These are phyloP conservation scores for Euphorbia peplus DNA, from an alignment of 345 rosid genomes.

Conservation along the genomic window DNA sequence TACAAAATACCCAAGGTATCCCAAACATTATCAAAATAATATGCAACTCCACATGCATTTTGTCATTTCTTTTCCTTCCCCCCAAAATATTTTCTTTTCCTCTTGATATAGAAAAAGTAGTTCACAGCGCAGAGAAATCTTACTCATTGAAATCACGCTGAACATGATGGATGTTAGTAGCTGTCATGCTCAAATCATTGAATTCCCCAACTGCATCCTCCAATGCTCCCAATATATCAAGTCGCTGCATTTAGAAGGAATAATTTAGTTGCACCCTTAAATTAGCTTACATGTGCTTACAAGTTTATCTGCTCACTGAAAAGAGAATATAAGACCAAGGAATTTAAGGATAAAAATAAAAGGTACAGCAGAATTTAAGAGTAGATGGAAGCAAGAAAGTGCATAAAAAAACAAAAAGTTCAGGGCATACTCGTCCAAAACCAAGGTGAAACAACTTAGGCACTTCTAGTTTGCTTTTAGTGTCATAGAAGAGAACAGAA, in stretches of 20 bases:
- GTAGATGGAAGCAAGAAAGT: conserved; percentile 3
- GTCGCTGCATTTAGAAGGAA: conserved; percentile 47
- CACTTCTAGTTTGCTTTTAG: not conserved
- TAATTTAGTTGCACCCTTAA: conserved; percentile 13
- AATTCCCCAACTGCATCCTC: conserved; percentile 56
- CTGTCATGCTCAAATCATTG: conserved; percentile 27
- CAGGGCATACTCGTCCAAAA: conserved; percentile 1
- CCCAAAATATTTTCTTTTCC: too few relatives aligned
- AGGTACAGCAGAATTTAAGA: not conserved
- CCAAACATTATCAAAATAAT: conserved; percentile 4
- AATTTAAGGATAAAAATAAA: not conserved
- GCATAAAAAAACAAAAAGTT: not conserved
- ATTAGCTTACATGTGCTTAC: not conserved
- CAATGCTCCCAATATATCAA: conserved; percentile 72
- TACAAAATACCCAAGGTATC: not conserved
- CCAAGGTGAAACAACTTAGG: not conserved
- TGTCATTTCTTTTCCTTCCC: too few relatives aligned
- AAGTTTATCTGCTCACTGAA: not conserved
- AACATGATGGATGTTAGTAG: conserved; percentile 40
- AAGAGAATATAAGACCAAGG: not conserved
- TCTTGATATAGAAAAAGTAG: not conserved
- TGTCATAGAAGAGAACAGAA: not conserved
- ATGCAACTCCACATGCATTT: too few relatives aligned
- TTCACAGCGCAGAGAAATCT: conserved; percentile 25
- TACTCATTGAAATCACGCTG: conserved; percentile 94